Base-by-base conservation (phyloP, 441 rosid genomes). In the Populus hybrid region DNA sequence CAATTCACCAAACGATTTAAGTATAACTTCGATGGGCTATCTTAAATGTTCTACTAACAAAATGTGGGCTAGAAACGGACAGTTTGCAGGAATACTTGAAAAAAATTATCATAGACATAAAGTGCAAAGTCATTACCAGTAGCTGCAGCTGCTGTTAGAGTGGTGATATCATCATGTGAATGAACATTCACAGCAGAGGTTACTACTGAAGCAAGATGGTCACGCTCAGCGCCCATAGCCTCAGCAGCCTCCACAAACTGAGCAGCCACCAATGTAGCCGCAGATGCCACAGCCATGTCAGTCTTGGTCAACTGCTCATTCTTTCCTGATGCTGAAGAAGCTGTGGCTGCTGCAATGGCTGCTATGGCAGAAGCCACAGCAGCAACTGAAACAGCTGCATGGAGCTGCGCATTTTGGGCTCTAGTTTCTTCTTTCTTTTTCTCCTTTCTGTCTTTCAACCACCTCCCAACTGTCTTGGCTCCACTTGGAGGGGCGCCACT, bases 131-230 rank as follows among this genome's bases (percentile, higher is more conserved):
- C 46, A 40, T n/a, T 87, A 94, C 98, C 96, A 72, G 99, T 95
- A 38, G 97, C 99, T 64, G 99, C 99, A 1, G 97, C 98, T 28
- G 98, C 97, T 8, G 97, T 95, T 20, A 95, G 95, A 54, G 97
- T 93, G 26, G 90, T 80, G 71, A 95, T 92, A 75, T 91, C 98
- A 69, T 93, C 98, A 30, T 90, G 94, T 9, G 97, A 93, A 74
- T 85, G 90, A 54, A 95, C 97, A 67, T 91, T 95, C 38, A 95
- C 97, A 0, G 98, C 93, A 8, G 97, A 95, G 90, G 91, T 90
- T 32, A 95, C 90, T 5, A 93, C 87, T 1, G 93, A 90, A 32
- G 97, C 90, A 78, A 95, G 88, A 75, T 89, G 30, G 30, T 28
- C 30, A 28, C 30, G 28, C n/a, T n/a, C n/a, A n/a, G n/a, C n/a